Percentiles rank a stretch among this genome's conserved stretches.
Evolutionary conservation across 352 stramenopile species (phyloP).

Genomic region (Phytophthora citrophthora): DNA sequence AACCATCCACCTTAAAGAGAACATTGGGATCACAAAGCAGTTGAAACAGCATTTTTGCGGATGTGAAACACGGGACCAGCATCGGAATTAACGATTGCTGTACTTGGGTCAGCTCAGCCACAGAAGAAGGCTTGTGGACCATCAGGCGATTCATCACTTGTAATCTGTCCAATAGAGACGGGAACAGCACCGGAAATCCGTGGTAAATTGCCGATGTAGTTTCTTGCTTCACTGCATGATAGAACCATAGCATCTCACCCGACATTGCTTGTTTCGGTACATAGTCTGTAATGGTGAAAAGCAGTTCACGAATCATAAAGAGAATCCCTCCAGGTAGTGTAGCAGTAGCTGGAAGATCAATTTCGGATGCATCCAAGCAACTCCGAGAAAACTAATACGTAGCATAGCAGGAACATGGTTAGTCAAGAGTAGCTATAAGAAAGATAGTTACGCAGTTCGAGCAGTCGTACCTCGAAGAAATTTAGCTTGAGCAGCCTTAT

Average conservation of each 20-base stretch:
- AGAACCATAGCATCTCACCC: slow-evolving; percentile 70
- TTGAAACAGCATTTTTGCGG: slow-evolving; percentile 85
- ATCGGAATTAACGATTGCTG: slow-evolving; percentile 81
- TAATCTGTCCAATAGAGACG: slow-evolving; percentile 77
- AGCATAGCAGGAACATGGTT: slow-evolving; percentile 1
- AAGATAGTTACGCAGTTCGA: background rate
- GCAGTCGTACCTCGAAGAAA: slow-evolving; percentile 80
- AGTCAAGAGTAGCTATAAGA: background rate
- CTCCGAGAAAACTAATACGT: slow-evolving; percentile 69
- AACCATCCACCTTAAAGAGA: slow-evolving; percentile 25
- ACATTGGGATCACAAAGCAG: slow-evolving; percentile 63
- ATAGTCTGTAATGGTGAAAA: slow-evolving; percentile 78
- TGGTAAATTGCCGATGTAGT: slow-evolving; percentile 79
- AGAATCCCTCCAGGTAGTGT: slow-evolving; percentile 55
- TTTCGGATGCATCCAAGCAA: slow-evolving; percentile 61
- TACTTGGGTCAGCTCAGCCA: slow-evolving; percentile 35
- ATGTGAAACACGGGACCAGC: slow-evolving; percentile 85
- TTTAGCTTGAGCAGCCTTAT: slow-evolving; percentile 86
- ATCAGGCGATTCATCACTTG: slow-evolving; percentile 86
- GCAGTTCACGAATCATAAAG: slow-evolving; percentile 58
- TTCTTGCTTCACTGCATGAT: slow-evolving; percentile 83
- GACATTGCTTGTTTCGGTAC: slow-evolving; percentile 27
- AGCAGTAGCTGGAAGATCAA: slow-evolving; percentile 49
- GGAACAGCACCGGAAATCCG: slow-evolving; percentile 82
- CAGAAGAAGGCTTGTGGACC: slow-evolving; percentile 34